Base-by-base conservation (phyloP, 352 stramenopile species). In the Achlya hypogyna region DNA sequence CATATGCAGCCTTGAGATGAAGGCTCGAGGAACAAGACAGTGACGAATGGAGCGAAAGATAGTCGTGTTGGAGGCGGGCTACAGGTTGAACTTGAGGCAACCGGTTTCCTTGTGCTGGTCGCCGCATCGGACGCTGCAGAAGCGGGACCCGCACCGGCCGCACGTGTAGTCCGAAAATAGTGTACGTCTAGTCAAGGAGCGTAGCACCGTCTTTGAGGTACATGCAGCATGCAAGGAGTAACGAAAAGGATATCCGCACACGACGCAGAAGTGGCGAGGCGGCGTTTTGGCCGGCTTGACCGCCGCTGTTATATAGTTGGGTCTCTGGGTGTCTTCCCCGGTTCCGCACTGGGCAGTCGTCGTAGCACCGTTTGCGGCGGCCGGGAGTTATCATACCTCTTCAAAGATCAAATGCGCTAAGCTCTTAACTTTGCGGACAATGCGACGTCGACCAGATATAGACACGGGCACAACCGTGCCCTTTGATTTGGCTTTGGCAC, bases 81-180 rank as follows among this genome's bases (percentile, higher is more conserved):
- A 77, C 53, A 72, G 69, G 22, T 83, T 82, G 54, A 96, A 96
- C 73, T 96, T 96, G 54, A 96, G 77, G 63, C 88, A 96, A 25
- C 88, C 78, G 53, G 82, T 96, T 69, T 96, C 87, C 69, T 95
- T 93, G 69, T 96, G 87, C 34, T 92, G 82, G 54, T 96, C 85
- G 32, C 78, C 82, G 75, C 88, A 96, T 51, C 79, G 75, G 52
- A 89, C 74, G 71, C 84, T 80, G 63, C 88, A 96, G 71, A 84
- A 96, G 32, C 81, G 73, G 34, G 82, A 89, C 63, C 85, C 85
- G 58, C 85, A 93, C 38, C 87, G 78, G 25, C 74, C 74, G 69
- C 88, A 96, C 62, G 84, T 70, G 62, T 96, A 96, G 35, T 71
- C 54, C 4, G 82, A 84, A 65, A 92, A 89, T 60, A 84, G 89